phyloP scores from a whole-genome alignment of 805 yeast species.

The Saccharomycopsis microspora region DNA sequence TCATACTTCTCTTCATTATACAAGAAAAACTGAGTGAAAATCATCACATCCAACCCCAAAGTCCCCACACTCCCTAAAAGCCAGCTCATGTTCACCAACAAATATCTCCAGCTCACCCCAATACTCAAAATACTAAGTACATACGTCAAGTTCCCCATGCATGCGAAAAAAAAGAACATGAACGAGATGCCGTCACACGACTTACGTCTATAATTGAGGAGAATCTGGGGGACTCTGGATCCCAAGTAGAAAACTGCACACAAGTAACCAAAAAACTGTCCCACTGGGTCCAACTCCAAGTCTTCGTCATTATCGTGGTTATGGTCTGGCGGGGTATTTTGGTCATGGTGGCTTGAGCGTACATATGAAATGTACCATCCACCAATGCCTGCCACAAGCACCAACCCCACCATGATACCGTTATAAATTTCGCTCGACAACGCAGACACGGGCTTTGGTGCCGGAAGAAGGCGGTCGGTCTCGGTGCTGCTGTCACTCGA shows the following conservation, averaged over 20 bases:
- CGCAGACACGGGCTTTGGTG: conserved; percentile 13
- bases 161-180: conserved; percentile 88
- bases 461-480: conserved; percentile 8
- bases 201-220: conserved; percentile 74
- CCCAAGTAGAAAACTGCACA: conserved; percentile 73
- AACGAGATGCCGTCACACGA: conserved; percentile 94
- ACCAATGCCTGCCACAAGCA: conserved; percentile 68
- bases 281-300: conserved; percentile 58
- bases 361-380: conserved; percentile 74
- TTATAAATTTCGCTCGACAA: conserved; percentile 17
- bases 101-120: conserved; percentile 55
- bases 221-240: conserved; percentile 85
- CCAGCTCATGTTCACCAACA: conserved; percentile 85
- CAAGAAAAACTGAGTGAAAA: conserved; percentile 75
- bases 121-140: conserved; percentile 76
- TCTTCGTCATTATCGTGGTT: conserved; percentile 29
- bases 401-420: conserved; percentile 36
- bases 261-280: conserved; percentile 77
- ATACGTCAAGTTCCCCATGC: conserved; percentile 86
- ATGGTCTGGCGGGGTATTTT: conserved; percentile 17
- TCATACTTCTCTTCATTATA: conserved; percentile 31
- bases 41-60: conserved; percentile 67
- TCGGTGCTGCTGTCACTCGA: conserved; percentile 6
- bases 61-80: conserved; percentile 87
- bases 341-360: conserved; percentile 26